Evolutionary conservation across 2,329 filamentous ascomycete genomes (phyloP).

Genomic region (Fusarium mangiferae): DNA sequence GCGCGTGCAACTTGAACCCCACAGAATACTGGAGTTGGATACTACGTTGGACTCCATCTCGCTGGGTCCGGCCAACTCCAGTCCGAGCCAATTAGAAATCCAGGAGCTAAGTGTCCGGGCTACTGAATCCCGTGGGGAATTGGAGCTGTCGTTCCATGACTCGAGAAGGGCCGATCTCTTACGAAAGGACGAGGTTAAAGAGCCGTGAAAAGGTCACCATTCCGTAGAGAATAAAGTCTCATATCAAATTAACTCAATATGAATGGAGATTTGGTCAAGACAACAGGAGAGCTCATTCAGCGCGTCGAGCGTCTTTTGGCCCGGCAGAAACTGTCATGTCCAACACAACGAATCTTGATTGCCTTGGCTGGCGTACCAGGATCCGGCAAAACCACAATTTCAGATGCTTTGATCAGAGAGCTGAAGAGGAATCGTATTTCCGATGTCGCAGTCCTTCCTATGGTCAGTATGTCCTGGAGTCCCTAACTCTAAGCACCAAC

Average conservation of each 20-base stretch:
- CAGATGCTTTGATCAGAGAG: neutral
- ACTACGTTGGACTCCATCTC: neutral
- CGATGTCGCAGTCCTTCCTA: neutral
- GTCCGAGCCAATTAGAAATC: neutral
- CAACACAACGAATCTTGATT: neutral
- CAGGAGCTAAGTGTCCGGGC: neutral
- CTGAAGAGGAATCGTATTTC: neutral
- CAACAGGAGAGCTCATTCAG: neutral
- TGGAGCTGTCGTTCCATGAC: neutral
- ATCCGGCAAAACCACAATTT: neutral
- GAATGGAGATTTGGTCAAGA: neutral
- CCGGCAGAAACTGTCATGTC: neutral
- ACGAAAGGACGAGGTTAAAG: neutral
- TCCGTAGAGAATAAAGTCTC: neutral
- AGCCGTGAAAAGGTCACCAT: no score
- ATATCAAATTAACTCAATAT: neutral
- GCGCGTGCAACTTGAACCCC: neutral
- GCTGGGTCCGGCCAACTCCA: neutral
- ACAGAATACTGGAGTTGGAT: neutral
- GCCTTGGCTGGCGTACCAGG: neutral
- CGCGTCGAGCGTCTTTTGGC: neutral
- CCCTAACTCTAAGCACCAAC: accelerated
- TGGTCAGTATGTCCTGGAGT: neutral
- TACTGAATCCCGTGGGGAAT: neutral
- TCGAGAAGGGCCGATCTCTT: neutral